Base-by-base conservation (phyloP, 2,329 filamentous ascomycete genomes). In the Lizonia empirigonia region DNA sequence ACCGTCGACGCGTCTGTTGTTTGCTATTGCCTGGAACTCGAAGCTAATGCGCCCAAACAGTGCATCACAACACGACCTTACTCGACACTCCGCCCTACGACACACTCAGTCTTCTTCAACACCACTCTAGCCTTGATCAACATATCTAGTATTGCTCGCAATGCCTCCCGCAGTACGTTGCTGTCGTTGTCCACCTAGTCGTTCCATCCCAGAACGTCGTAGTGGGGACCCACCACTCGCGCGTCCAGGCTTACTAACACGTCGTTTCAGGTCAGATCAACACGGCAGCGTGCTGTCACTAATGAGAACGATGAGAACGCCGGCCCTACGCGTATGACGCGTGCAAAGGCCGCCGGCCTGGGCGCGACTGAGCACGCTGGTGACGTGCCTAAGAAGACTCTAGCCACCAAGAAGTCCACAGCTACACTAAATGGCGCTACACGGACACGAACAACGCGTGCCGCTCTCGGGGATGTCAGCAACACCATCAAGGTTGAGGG, bases 231-330 rank as follows among this genome's bases (percentile, higher is more conserved):
- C 40, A 32, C 37, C 8, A 37, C n/a, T 34, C 41, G 15, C 53
- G 37, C 15, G 34, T 38, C 23, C 32, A 45, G 41, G 24, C 58
- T 58, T 56, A 67, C 74, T 79, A 80, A 82, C 75, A 64, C 56
- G 57, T 63, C 38, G 55, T 60, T 32, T 69, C 40, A 87, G 88
- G 83, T 82, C 80, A 88, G 89, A 76, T 80, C 84, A 72, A 80
- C 85, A 68, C 85, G 88, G 76, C 83, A 86, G 73, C 88, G 91
- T 77, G 83, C 86, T 73, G 83, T 88, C 67, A 88, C 88, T 61
- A 94, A 95, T 76, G 92, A 97, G 80, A 97, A 97, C 73, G 93
- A 97, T 74, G 94, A 97, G 80, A 96, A 96, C 74, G 76, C 74
- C 52, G 76, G 80, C 52, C 86, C 89, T 55, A 90, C 89, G 77